Evolutionary conservation across 2,329 filamentous ascomycete species (phyloP).

Genomic region (Acephala macrosclerotiorum): DNA sequence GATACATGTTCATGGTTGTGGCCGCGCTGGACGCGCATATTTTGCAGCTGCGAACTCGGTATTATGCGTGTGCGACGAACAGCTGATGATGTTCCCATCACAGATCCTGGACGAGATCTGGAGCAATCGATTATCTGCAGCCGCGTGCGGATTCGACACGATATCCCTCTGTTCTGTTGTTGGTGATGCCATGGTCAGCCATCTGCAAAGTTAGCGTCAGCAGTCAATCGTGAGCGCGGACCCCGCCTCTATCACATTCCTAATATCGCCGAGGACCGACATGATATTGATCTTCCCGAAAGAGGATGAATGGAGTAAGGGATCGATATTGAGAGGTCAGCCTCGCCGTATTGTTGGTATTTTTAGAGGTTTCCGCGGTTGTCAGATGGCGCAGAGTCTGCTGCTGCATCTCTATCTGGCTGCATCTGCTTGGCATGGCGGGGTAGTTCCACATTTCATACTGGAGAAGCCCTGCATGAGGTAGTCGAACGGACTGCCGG

Average conservation of each 20-base stretch:
- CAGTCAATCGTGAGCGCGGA: neutral
- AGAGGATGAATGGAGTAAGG: neutral
- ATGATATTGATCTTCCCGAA: neutral
- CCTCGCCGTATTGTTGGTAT: neutral
- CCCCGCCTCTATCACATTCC: neutral
- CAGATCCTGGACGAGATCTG: slow-evolving; percentile 3
- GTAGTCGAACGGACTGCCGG: neutral
- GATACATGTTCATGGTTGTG: neutral
- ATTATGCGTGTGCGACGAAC: neutral
- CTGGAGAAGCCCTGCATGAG: neutral
- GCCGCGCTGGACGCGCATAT: neutral
- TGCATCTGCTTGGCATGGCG: neutral
- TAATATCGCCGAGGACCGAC: neutral
- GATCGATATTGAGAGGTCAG: neutral
- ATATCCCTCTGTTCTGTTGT: neutral
- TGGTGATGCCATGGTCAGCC: slow-evolving; percentile 7
- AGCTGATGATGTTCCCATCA: neutral
- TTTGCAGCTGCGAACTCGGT: neutral
- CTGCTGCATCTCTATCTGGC: neutral
- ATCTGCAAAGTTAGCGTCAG: slow-evolving; percentile 4
- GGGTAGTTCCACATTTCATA: slow-evolving; percentile 2
- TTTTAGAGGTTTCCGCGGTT: neutral
- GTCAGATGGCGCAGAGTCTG: slow-evolving; percentile 1
- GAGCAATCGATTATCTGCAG: neutral
- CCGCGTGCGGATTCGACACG: neutral